phyloP scores from a whole-genome alignment of 129 eudicot genomes.

The Arctium lappa region DNA sequence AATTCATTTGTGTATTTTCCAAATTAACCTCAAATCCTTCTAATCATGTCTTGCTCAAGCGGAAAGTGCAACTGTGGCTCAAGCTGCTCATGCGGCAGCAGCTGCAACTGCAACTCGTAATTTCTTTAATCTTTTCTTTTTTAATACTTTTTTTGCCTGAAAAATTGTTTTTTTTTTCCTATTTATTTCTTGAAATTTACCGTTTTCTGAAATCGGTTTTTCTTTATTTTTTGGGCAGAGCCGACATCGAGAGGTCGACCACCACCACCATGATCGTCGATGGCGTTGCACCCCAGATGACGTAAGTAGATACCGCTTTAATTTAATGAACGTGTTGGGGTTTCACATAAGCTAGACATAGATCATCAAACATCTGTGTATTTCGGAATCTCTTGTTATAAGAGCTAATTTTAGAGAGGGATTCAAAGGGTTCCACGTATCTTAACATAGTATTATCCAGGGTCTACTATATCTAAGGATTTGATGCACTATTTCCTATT shows the following conservation, averaged over 20 bases:
- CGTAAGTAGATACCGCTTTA: slow-evolving; percentile 17
- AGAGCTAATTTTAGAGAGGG: too few relatives aligned
- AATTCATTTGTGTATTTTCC: slow-evolving; percentile 11
- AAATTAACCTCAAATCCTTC: slow-evolving; percentile 13
- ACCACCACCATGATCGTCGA: slow-evolving; percentile 46
- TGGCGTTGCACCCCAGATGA: slow-evolving; percentile 63
- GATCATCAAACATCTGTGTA: background rate
- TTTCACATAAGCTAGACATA: background rate
- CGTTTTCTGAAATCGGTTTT: background rate
- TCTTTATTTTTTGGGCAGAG: slow-evolving; percentile 27
- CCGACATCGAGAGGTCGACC: slow-evolving; percentile 53
- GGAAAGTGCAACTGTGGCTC: slow-evolving; percentile 76
- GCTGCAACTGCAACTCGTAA: slow-evolving; percentile 61
- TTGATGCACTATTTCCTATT: too few relatives aligned
- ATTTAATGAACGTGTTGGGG: background rate
- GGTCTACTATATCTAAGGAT: too few relatives aligned
- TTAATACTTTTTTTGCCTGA: background rate
- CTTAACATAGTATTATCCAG: too few relatives aligned
- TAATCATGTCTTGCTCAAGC: slow-evolving; percentile 63
- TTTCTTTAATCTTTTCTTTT: background rate
- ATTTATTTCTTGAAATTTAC: background rate
- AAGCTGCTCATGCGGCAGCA: slow-evolving; percentile 70
- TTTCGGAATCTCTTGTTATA: too few relatives aligned
- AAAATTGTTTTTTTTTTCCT: background rate
- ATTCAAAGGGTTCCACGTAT: too few relatives aligned